These are phyloP conservation scores for Neurospora terricola DNA, from an alignment of 495 filamentous ascomycete species.

Conservation along the genomic window DNA sequence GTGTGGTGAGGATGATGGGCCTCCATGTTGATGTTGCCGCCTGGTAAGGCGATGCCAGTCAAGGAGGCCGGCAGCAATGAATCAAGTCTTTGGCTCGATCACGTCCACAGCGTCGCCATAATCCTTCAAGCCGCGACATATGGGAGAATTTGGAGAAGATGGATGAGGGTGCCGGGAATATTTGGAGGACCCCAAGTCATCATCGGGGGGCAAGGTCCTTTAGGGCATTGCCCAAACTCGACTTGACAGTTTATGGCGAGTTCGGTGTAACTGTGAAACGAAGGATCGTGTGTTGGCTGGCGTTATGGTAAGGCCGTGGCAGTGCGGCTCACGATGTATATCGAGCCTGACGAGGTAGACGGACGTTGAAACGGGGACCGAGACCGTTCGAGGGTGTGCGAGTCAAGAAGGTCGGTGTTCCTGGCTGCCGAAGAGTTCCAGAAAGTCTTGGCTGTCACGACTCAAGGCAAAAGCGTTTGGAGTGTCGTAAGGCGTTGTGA, in stretches of 20 bases:
- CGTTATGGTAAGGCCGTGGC: neutral
- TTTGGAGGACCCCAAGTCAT: neutral
- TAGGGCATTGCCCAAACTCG: neutral
- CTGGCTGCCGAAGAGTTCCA: neutral
- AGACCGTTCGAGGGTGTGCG: no score
- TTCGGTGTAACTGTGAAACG: neutral
- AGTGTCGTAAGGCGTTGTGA: neutral
- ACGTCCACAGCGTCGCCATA: neutral
- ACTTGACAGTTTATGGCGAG: neutral
- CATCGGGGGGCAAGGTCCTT: neutral
- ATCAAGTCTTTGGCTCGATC: neutral
- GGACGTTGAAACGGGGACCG: neutral
- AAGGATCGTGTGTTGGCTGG: neutral
- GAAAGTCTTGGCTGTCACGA: neutral
- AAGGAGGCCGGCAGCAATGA: neutral
- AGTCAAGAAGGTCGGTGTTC: neutral
- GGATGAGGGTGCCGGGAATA: neutral
- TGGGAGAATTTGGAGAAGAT: neutral
- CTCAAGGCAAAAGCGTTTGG: neutral
- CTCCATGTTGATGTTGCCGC: slow-evolving; percentile 3
- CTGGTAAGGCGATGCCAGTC: neutral
- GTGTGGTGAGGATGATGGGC: neutral
- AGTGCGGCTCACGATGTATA: neutral
- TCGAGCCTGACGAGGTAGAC: neutral
- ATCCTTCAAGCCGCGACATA: neutral